phyloP scores from a whole-genome alignment of 176 grass and related monocot genomes.

The Avena sativa region DNA sequence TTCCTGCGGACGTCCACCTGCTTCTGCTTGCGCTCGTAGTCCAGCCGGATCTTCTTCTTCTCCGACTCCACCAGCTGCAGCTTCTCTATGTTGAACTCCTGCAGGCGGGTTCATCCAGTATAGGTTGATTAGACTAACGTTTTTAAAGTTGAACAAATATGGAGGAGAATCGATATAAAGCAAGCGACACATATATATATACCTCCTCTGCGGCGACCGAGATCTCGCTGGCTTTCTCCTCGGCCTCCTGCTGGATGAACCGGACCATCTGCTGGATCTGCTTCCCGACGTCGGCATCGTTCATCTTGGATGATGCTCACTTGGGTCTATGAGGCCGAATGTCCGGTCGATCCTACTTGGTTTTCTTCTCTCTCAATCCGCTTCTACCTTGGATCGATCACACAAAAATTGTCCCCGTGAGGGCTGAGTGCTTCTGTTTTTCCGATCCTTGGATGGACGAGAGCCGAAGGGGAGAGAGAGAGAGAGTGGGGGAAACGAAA shows the following conservation, averaged over 20 bases:
- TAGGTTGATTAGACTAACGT: background rate
- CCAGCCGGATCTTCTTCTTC: slow-evolving; percentile 67
- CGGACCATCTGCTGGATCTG: slow-evolving; percentile 86
- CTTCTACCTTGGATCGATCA: background rate
- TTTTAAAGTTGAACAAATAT: background rate
- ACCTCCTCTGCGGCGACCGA: slow-evolving; percentile 71
- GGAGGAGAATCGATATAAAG: background rate
- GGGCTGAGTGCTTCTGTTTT: background rate
- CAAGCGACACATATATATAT: too few species aligned
- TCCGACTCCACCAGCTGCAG: slow-evolving; percentile 80
- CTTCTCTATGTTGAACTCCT: slow-evolving; percentile 94
- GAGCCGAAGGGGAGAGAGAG: background rate
- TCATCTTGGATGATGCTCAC: slow-evolving; percentile 55
- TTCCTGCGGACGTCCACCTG: slow-evolving; percentile 79
- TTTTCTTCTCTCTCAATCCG: background rate
- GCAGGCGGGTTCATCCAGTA: background rate
- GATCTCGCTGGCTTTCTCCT: slow-evolving; percentile 94
- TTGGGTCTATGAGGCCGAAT: too few species aligned
- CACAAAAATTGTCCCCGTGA: background rate
- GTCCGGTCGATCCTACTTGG: background rate
- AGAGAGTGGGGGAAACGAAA: background rate
- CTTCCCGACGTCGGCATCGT: slow-evolving; percentile 79
- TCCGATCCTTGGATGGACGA: slow-evolving; percentile 33
- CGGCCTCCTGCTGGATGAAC: slow-evolving; percentile 90
- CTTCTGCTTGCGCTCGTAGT: slow-evolving; percentile 84